Conservation (phyloP, 805 yeast genomes). For the Metschnikowia sp. region DNA sequence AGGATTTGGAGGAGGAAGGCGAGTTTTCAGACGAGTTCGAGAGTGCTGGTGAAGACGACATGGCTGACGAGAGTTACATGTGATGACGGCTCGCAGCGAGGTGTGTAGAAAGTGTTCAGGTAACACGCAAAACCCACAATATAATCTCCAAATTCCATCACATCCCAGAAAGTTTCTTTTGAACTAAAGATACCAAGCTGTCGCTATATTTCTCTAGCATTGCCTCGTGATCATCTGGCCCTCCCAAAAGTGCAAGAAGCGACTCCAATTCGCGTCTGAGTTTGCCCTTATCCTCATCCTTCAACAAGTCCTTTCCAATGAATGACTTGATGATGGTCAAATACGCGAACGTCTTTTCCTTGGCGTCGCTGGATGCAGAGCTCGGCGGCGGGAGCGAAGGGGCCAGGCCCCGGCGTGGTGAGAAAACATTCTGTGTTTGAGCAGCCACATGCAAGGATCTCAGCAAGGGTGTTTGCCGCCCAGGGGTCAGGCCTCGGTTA, state of each 20-base stretch:
- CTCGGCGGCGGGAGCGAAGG: slow-evolving; percentile 7
- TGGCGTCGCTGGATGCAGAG: slow-evolving; percentile 6
- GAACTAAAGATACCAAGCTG: slow-evolving; percentile 28
- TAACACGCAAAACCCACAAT: background rate
- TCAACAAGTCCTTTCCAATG: slow-evolving; percentile 9
- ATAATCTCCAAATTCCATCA: background rate
- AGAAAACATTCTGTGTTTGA: background rate
- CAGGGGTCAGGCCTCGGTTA: background rate
- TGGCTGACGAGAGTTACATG: background rate
- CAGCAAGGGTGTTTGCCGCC: background rate
- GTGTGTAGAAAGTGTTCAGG: background rate
- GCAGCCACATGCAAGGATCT: slow-evolving; percentile 5
- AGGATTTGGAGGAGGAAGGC: slow-evolving; percentile 8
- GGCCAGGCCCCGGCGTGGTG: slow-evolving; percentile 1
- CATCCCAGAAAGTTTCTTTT: slow-evolving; percentile 18
- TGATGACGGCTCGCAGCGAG: background rate
- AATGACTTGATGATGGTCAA: slow-evolving; percentile 14
- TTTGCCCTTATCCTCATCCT: slow-evolving; percentile 16
- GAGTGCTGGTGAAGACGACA: slow-evolving; percentile 4
- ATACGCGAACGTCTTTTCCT: slow-evolving; percentile 14
- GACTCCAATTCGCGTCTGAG: slow-evolving; percentile 21
- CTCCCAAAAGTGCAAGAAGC: slow-evolving; percentile 16
- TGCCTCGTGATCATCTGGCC: slow-evolving; percentile 14
- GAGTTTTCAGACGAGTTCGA: slow-evolving; percentile 8
- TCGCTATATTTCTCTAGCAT: slow-evolving; percentile 40